Evolutionary conservation across 352 stramenopile genomes (phyloP).

Genomic region (Aphanomyces astaci): DNA sequence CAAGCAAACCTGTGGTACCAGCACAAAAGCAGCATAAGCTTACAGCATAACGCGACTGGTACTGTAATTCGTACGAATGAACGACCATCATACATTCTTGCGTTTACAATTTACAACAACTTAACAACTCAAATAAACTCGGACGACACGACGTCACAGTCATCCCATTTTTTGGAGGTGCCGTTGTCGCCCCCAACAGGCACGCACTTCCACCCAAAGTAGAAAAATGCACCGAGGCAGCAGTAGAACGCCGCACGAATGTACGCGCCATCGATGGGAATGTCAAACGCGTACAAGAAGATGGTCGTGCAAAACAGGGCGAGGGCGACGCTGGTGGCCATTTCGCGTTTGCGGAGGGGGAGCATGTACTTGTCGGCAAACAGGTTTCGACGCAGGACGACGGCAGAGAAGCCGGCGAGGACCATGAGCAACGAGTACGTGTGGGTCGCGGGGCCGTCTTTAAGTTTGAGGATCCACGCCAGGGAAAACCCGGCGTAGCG

Average conservation of each 20-base stretch:
- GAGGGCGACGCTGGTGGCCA: background rate
- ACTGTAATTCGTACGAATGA: too few relatives aligned
- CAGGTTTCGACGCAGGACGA: constrained; percentile 45
- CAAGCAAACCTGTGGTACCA: background rate
- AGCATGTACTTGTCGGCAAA: constrained; percentile 23
- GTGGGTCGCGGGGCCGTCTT: constrained; percentile 71
- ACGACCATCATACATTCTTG: too few relatives aligned
- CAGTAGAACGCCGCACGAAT: background rate
- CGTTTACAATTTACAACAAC: too few relatives aligned
- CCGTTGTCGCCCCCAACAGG: background rate
- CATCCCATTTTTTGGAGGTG: constrained; percentile 6
- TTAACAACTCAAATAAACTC: constrained; percentile 12
- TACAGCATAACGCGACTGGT: too few relatives aligned
- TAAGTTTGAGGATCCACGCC: constrained; percentile 79
- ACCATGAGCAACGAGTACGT: constrained; percentile 63
- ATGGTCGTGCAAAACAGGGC: constrained; percentile 9
- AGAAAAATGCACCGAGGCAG: constrained; percentile 18
- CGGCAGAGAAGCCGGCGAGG: constrained; percentile 41
- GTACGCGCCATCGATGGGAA: background rate
- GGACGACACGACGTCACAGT: constrained; percentile 12
- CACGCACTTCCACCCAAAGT: constrained; percentile 16
- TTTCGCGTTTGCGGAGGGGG: background rate
- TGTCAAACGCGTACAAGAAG: background rate
- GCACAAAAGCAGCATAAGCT: too few relatives aligned
- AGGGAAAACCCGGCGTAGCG: constrained; percentile 77